phyloP scores from a whole-genome alignment of 1,284 basidiomycete genomes.

The Trametes pubescens region DNA sequence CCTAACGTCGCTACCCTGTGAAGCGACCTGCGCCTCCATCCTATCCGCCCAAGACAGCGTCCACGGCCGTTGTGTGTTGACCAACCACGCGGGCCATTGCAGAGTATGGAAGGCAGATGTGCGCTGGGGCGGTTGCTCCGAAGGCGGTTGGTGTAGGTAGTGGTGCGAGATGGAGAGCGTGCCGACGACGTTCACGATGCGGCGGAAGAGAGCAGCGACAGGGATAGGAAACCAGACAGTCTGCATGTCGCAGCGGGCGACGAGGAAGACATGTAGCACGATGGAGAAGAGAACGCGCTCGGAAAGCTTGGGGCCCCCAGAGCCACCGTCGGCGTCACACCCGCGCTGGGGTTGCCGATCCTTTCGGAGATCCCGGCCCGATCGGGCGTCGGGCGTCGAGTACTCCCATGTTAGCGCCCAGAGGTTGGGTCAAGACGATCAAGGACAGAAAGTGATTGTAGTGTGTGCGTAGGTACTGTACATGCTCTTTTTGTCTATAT shows the following conservation, averaged over 20 bases:
- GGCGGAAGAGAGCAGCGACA: slow-evolving; percentile 64
- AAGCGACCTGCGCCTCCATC: slow-evolving; percentile 3
- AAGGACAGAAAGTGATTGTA: background rate
- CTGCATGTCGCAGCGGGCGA: slow-evolving; percentile 50
- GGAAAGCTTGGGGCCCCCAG: slow-evolving; percentile 12
- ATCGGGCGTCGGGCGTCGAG: background rate
- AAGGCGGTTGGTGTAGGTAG: slow-evolving; percentile 51
- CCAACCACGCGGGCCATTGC: slow-evolving; percentile 30
- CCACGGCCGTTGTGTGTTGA: slow-evolving; percentile 2
- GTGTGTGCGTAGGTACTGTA: background rate
- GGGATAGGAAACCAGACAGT: slow-evolving; percentile 65
- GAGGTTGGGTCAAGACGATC: background rate
- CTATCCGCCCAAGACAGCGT: background rate
- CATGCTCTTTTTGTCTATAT: background rate
- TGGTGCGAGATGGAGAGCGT: slow-evolving; percentile 71
- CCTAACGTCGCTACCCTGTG: slow-evolving; percentile 5
- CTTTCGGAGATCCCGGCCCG: background rate
- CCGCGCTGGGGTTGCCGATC: slow-evolving; percentile 9
- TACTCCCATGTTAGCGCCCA: background rate
- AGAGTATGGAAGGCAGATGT: slow-evolving; percentile 25
- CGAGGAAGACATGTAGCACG: slow-evolving; percentile 35
- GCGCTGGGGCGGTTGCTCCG: slow-evolving; percentile 24
- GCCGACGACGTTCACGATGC: slow-evolving; percentile 72
- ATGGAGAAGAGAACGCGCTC: slow-evolving; percentile 22
- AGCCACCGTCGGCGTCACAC: background rate